A percentile compares a stretch with the other conserved stretches of the same genome.
These are phyloP conservation scores for Hygrophoropsis aurantiaca DNA, from an alignment of 768 basidiomycete species.

Conservation along the genomic window DNA sequence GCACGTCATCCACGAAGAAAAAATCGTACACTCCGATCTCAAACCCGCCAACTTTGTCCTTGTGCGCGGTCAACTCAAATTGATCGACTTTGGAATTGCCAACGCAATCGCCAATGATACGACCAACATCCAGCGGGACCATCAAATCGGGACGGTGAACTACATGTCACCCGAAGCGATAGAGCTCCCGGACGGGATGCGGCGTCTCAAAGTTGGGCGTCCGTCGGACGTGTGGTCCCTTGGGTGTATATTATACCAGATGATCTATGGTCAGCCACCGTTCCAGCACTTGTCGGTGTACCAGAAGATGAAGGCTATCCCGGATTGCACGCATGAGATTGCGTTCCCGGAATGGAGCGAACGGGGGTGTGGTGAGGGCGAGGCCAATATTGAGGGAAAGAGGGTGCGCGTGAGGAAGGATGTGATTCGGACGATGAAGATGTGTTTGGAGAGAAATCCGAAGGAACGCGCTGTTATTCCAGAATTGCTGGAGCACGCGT, in stretches of 20 bases:
- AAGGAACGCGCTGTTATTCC: slow-evolving; percentile 89
- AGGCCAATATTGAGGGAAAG: slow-evolving; percentile 35
- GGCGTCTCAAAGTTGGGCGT: slow-evolving; percentile 90
- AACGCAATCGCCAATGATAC: slow-evolving; percentile 99
- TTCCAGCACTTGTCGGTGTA: slow-evolving; percentile 83
- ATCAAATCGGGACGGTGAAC: slow-evolving; percentile 97
- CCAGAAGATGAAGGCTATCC: slow-evolving; percentile 94
- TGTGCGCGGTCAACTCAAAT: slow-evolving; percentile 90
- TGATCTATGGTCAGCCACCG: slow-evolving; percentile 93
- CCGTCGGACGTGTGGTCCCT: slow-evolving; percentile 98
- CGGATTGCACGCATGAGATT: slow-evolving; percentile 72
- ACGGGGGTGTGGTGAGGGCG: slow-evolving; percentile 18
- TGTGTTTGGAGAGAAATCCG: slow-evolving; percentile 74
- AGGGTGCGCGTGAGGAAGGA: slow-evolving; percentile 53
- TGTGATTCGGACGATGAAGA: slow-evolving; percentile 81
- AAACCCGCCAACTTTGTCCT: slow-evolving; percentile 99
- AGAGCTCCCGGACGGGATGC: slow-evolving; percentile 81
- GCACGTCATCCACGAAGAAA: slow-evolving; percentile 97
- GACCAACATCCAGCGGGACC: slow-evolving; percentile 95
- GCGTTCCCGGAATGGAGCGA: slow-evolving; percentile 72
- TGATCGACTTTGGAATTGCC: slow-evolving; percentile 99
- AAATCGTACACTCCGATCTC: slow-evolving; percentile 97
- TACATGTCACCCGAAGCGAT: slow-evolving; percentile 99
- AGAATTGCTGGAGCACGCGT: slow-evolving; percentile 78
- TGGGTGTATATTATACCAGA: slow-evolving; percentile 97